Conservation (phyloP, 2,329 filamentous ascomycete species). For the Colletotrichum gloeosporioides region DNA sequence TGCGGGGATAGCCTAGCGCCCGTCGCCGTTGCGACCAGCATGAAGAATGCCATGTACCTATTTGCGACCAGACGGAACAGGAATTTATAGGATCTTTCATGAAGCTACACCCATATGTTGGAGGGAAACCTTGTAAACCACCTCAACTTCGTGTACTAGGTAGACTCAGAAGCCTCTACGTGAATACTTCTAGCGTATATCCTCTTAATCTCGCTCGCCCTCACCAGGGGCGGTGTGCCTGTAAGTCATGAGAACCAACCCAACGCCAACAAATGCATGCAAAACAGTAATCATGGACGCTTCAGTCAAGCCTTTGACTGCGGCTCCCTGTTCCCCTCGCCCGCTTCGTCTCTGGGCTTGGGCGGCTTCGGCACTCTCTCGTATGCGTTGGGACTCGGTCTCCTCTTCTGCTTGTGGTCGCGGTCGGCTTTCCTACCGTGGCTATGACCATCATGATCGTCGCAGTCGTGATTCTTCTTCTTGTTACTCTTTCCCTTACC, state of each 20-base stretch:
- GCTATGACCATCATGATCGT: constrained; percentile 38
- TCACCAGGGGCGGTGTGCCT: background rate
- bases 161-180: background rate
- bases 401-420: constrained; percentile 45
- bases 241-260: background rate
- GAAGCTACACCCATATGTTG: background rate
- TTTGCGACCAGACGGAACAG: background rate
- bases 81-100: background rate
- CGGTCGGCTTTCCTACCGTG: constrained; percentile 25
- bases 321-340: constrained; percentile 22
- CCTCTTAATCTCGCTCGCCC: background rate
- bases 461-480: constrained; percentile 40
- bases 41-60: background rate
- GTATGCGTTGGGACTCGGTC: constrained; percentile 80
- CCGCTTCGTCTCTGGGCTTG: constrained; percentile 38
- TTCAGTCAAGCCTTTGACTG: background rate
- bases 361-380: constrained; percentile 68
- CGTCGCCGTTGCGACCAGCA: background rate
- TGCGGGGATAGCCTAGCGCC: constrained; percentile 2
- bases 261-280: constrained; percentile 14
- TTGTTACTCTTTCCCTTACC: constrained; percentile 40
- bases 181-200: background rate
- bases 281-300: background rate
- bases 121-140: background rate
- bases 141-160: background rate